Evolutionary conservation across 441 rosid species (phyloP), one percentile per base, ranked within the genome.

Genomic region (Adansonia madagascariensis): DNA sequence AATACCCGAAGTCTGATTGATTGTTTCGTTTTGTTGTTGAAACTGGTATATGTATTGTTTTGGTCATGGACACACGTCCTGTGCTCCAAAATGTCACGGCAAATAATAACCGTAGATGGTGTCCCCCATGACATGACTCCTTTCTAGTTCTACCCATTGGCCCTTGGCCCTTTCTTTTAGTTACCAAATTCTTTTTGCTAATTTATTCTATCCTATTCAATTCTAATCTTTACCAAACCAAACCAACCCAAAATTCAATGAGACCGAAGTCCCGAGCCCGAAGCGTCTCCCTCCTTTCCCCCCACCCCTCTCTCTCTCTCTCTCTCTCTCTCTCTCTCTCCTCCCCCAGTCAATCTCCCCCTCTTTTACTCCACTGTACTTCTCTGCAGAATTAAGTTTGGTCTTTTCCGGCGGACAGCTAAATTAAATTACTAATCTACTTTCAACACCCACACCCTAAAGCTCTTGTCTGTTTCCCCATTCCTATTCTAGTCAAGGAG

Each of bases 331-430:
- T 62, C 66, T 22, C 63, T 22, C 14, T 11, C 14, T 11, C 14
- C 17, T 14, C 55, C 41, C 41, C 41, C 41, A 35, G 41, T 35
- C n/a, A 50, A 50, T 50, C 55, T 50, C 17, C n/a, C 17, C 55
- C 55, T 4, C 1, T 43, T 35, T 35, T 35, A 35, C 46, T 7
- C 46, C 1, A 7, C 55, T 12, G n/a, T 50, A 12, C 17, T 5
- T 50, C 56, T 3, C 56, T 50, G 56, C 44, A 31, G 20, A 62
- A 14, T 6, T 39, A 15, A 62, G 46, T 31, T 39, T 43, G 44
- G 17, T 31, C 67, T 62, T 62, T 39, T 62, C 67, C 67, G 67
- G 31, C 46, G 31, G 6, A 31, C 65, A 24, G 64, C 60, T 11
- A 12, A 27, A 62, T 62, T 9, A 62, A 31, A 62, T 15, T 17